Conservation (phyloP, 768 basidiomycete genomes). For the Serendipita sp. region DNA sequence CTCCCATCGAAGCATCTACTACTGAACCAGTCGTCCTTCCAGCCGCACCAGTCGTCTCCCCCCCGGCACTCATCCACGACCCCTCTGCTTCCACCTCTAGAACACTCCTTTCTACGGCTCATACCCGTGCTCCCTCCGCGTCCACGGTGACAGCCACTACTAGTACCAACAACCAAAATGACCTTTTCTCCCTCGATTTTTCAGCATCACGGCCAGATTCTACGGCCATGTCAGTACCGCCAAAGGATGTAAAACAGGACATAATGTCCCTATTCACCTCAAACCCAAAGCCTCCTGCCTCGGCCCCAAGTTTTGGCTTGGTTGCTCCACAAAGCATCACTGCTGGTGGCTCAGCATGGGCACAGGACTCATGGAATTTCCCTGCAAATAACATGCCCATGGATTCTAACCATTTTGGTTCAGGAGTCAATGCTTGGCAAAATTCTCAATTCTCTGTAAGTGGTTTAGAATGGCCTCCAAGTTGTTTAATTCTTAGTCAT, state of each 20-base stretch:
- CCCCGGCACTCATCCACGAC: conserved; percentile 12
- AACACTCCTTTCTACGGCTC: not conserved
- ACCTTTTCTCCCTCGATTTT: conserved; percentile 78
- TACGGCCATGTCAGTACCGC: conserved; percentile 19
- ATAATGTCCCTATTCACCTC: conserved; percentile 69
- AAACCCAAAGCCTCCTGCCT: conserved; percentile 20
- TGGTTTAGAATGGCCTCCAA: not conserved
- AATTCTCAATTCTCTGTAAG: conserved; percentile 4
- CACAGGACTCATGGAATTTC: conserved; percentile 24
- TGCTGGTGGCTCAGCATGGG: conserved; percentile 35
- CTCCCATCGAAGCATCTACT: not conserved
- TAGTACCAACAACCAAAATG: conserved; percentile 27
- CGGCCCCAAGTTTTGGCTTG: conserved; percentile 15
- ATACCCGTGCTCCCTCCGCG: not conserved
- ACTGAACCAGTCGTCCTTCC: not conserved
- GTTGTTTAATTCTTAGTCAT: conserved; percentile 19
- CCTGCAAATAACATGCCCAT: conserved; percentile 41
- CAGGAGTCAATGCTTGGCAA: not conserved
- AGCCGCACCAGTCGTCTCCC: conserved; percentile 9
- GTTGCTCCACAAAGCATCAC: conserved; percentile 18
- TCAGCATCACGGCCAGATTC: conserved; percentile 29
- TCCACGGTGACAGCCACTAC: conserved; percentile 4
- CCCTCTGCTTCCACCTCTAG: not conserved
- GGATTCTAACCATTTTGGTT: conserved; percentile 5
- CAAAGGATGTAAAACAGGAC: conserved; percentile 67